Evolutionary conservation across 1,284 basidiomycete species (phyloP), one percentile per base, ranked within the genome.

Genomic region (Cutaneotrichosporon cutaneum): DNA sequence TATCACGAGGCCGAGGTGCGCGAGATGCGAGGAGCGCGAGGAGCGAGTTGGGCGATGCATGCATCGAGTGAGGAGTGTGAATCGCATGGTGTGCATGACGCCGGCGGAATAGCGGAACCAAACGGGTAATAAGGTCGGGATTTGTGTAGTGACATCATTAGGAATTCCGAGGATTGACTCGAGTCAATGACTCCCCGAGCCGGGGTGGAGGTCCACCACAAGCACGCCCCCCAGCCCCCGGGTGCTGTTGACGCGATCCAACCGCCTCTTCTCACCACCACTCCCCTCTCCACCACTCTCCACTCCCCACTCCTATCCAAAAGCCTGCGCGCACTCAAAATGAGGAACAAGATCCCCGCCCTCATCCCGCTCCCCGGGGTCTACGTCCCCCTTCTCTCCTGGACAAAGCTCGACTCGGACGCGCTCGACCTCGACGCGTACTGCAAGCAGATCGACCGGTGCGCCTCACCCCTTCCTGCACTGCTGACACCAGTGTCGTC

Each of bases 21-120:
- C 6, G 39, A n/a, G n/a, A n/a, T n/a, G n/a, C n/a, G n/a, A n/a
- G n/a, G n/a, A n/a, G n/a, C n/a, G n/a, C n/a, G n/a, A n/a, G n/a
- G n/a, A n/a, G n/a, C n/a, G n/a, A n/a, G n/a, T n/a, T n/a, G n/a
- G 36, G 36, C 36, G 36, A 39, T 42, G 39, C 39, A 42, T 42
- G 39, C 39, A 42, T n/a, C 18, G 39, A 42, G 18, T n/a, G 39
- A 42, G 14, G 18, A n/a, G 16, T n/a, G 39, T n/a, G 18, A n/a
- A 42, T n/a, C 3, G 18, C 11, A 42, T 42, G 39, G 39, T n/a
- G 16, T 42, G 39, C n/a, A 4, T 16, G 39, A 7, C 16, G 18
- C 16, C 6, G 5, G 39, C 18, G 39, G 18, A 42, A 42, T 42
- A 42, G 18, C 39, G 39, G 39, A 18, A 42, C 6, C 39, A 42